A percentile compares a stretch with the other conserved stretches of the same genome.
These are phyloP conservation scores for Ceratobasidium sp. DNA, from an alignment of 1,284 basidiomycete species.

Conservation along the genomic window DNA sequence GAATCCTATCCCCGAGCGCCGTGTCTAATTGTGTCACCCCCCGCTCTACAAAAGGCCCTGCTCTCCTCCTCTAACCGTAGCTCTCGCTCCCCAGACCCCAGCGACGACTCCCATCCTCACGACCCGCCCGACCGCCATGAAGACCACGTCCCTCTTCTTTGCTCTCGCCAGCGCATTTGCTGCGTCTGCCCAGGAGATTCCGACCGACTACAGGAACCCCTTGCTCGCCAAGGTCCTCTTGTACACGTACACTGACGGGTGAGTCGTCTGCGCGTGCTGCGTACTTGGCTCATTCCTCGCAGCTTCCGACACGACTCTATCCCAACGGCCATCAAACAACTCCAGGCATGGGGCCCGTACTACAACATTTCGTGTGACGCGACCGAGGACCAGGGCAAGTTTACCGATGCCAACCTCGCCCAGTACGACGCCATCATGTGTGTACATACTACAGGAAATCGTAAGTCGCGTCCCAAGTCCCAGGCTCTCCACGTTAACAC, in stretches of 20 bases:
- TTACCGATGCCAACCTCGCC: conserved; percentile 68
- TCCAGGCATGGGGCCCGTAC: conserved; percentile 62
- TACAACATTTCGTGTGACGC: conserved; percentile 70
- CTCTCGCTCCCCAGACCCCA: background rate
- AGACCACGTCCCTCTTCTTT: background rate
- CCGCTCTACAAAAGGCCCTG: conserved; percentile 4
- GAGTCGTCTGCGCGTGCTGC: background rate
- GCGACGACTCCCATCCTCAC: conserved; percentile 13
- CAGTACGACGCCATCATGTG: conserved; percentile 78
- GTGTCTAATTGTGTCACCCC: background rate
- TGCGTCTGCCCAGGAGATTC: conserved; percentile 20
- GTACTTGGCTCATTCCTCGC: conserved; percentile 8
- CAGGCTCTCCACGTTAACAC: background rate
- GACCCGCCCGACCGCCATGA: conserved; percentile 11
- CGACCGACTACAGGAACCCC: conserved; percentile 12
- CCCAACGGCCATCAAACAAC: conserved; percentile 72
- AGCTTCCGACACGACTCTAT: conserved; percentile 73
- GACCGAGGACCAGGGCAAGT: conserved; percentile 73
- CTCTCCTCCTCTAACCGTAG: background rate
- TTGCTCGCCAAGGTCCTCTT: conserved; percentile 32
- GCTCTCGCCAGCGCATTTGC: conserved; percentile 5
- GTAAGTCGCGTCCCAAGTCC: conserved; percentile 59
- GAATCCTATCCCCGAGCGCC: conserved; percentile 13
- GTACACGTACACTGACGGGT: conserved; percentile 41
- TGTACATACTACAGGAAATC: conserved; percentile 67